These are phyloP conservation scores for Chenopodium formosanum DNA, from an alignment of 148 eudicot species.

Conservation along the genomic window DNA sequence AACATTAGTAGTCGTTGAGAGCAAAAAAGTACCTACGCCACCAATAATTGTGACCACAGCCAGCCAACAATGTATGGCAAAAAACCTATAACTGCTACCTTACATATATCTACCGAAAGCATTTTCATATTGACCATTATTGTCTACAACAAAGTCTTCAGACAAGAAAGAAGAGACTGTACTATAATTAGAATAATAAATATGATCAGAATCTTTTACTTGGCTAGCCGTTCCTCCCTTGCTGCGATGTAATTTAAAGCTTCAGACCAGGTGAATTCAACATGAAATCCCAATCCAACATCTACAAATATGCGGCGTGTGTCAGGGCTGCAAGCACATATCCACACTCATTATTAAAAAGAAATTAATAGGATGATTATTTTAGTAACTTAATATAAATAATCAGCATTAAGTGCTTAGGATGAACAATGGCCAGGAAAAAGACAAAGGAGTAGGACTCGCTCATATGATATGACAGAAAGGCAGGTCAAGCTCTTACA, in stretches of 20 bases:
- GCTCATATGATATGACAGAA: background rate
- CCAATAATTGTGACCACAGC: background rate
- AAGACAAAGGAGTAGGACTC: background rate
- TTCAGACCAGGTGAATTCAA: constrained; percentile 93
- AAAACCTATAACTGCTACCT: background rate
- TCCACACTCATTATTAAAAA: background rate
- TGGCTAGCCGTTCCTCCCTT: constrained; percentile 72
- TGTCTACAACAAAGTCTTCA: too few relatives aligned
- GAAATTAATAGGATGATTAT: background rate
- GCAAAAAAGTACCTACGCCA: background rate
- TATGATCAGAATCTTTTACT: constrained; percentile 33
- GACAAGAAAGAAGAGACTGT: background rate
- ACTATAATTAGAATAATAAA: background rate
- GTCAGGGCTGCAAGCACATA: constrained; percentile 60
- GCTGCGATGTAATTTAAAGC: constrained; percentile 65
- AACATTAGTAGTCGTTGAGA: background rate
- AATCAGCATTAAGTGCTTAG: background rate
- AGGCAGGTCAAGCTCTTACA: constrained; percentile 42
- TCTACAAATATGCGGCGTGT: constrained; percentile 83
- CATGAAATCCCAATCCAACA: constrained; percentile 88
- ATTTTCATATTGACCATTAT: background rate
- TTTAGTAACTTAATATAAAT: too few relatives aligned
- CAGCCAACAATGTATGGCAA: background rate
- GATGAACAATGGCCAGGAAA: background rate
- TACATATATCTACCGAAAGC: background rate